Conservation (phyloP, 805 yeast genomes). For the Cephaloascus fragrans region DNA sequence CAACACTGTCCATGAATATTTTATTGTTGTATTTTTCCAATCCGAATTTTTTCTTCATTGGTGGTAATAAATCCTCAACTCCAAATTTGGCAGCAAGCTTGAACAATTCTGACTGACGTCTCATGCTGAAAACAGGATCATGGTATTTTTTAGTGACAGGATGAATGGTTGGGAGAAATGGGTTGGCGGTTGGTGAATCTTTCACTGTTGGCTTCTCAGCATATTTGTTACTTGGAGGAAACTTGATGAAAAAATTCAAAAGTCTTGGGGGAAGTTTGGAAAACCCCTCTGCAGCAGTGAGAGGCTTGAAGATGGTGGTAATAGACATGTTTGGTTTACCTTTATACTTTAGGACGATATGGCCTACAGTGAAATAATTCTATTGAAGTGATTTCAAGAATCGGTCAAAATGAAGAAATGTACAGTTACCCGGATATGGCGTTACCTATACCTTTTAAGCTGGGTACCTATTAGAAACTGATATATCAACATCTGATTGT, state of each 20-base stretch:
- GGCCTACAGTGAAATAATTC: too few relatives aligned
- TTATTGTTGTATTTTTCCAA: slow-evolving; percentile 66
- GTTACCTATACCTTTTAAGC: too few relatives aligned
- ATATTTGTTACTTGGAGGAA: slow-evolving; percentile 19
- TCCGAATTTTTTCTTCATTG: slow-evolving; percentile 56
- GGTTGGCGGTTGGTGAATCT: slow-evolving; percentile 48
- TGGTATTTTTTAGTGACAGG: slow-evolving; percentile 74
- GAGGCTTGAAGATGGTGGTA: background rate
- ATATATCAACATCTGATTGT: too few relatives aligned
- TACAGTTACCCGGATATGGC: too few relatives aligned
- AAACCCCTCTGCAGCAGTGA: slow-evolving; percentile 36
- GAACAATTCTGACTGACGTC: slow-evolving; percentile 76
- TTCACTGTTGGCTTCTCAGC: slow-evolving; percentile 5
- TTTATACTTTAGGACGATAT: too few relatives aligned
- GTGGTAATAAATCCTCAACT: slow-evolving; percentile 69
- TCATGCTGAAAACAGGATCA: slow-evolving; percentile 65
- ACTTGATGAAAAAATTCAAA: slow-evolving; percentile 52
- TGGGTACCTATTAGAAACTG: too few relatives aligned
- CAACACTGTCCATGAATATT: slow-evolving; percentile 66
- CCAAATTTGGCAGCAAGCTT: slow-evolving; percentile 79
- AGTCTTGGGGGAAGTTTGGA: slow-evolving; percentile 58
- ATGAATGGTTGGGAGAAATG: slow-evolving; percentile 78
- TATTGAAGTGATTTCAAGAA: too few relatives aligned
- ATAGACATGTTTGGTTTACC: too few relatives aligned
- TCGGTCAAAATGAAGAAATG: too few relatives aligned